Base-by-base conservation (phyloP, 75 land plant species). In the Azolla pinnata region DNA sequence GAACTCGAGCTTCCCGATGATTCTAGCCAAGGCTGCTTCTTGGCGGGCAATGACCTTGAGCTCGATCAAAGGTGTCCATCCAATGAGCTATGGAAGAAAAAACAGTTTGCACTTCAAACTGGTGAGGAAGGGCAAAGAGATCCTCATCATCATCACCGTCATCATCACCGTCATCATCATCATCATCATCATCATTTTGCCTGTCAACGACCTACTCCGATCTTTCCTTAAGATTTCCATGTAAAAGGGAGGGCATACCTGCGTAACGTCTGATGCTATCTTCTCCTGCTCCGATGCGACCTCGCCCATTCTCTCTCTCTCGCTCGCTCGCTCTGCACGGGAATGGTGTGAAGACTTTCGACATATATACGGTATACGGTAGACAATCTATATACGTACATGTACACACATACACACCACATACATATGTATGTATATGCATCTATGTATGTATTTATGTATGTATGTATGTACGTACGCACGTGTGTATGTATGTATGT, bases 41-140 rank as follows among this genome's bases (percentile, higher is more conserved):
- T 62, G 63, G 3, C 24, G 30, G 17, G 69, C 31, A 33, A 80
- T 67, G 29, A 30, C 26, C 31, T 68, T 72, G 19, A 71, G 30
- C 54, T 80, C 76, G 34, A 80, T 54, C 16, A 80, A 55, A 1
- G 81, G 82, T 21, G 82, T 80, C 82, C 81, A 62, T 19, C 82
- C 82, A 10, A 80, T 68, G 12, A 79, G 66, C 82, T 79, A 61
- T 47, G 52, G 17, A 24, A 44, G 16, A 20, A 34, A 42, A 23
- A 20, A 24, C 51, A 27, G 0, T 28, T 4, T 3, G 21, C 21
- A 4, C 21, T 46, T 2, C 14, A 46, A 23, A 23, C 7, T 38
- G 14, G 42, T 38, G 7, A 38, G 7, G 42, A 7, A 7, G 10
- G 14, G 14, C 10, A 14, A 14, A 14, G 10, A 7, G 42, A 38